Base-by-base conservation (phyloP, 345 rosid species). In the Gossypium mustelinum region DNA sequence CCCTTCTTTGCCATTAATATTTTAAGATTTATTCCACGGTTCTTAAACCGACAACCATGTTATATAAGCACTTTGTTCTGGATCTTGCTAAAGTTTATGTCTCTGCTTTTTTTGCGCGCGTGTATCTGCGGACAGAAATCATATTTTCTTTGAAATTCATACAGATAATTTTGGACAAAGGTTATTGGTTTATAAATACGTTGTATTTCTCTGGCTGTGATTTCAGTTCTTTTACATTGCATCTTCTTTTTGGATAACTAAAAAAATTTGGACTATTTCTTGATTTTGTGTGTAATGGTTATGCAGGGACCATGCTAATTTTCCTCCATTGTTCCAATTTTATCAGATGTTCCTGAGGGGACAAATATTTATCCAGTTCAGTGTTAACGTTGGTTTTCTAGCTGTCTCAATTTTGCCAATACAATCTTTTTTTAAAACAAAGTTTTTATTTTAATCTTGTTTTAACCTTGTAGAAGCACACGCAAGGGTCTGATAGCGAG, bases 31-130 rank as follows among this genome's bases (percentile, higher is more conserved):
- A 16, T 69, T 9, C 14, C 14, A 50, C 1, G 9, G 73, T 17
- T 51, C 59, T 2, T 25, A 69, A 14, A 51, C 29, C 17, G 14
- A 24, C 58, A 48, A 25, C 72, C 43, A 14, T 25, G 20, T 20
- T 67, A 11, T 66, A 7, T 20, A 43, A 43, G 48, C 68, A 63
- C 48, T n/a, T 63, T 63, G 16, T 63, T 64, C 68, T 64, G 68
- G 68, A 39, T 10, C 16, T 44, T 22, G 7, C 8, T 43, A 64
- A 64, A 64, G 11, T 43, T 64, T n/a, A 9, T 18, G 9, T 67
- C 11, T 67, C n/a, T 45, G 52, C 50, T 68, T 11, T 25, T 9
- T 11, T 7, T 12, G 13, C 0, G 8, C 0, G 24, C 9, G 8
- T 62, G 10, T 17, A 20, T 18, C 14, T 20, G 3, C 1, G 4